Evolutionary conservation across 2,329 filamentous ascomycete species (phyloP).

Genomic region (Microcyclospora tardicrescens): DNA sequence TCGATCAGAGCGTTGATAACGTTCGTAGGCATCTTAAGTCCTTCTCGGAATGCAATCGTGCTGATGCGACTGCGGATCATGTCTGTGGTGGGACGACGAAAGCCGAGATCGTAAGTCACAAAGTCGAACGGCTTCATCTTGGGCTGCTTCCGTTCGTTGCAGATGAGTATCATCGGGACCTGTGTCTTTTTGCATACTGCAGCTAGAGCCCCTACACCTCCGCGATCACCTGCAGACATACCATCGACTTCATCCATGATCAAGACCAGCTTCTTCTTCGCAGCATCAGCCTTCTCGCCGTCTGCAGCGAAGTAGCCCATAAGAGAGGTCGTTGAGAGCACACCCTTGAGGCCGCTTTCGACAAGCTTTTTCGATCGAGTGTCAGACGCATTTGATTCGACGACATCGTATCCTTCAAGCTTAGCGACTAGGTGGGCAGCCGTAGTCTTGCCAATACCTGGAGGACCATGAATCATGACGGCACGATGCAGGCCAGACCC

Average conservation of each 20-base stretch:
- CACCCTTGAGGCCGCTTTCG: conserved; percentile 73
- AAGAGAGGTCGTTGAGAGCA: conserved; percentile 86
- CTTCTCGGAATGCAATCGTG: conserved; percentile 88
- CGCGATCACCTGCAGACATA: conserved; percentile 94
- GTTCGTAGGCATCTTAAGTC: conserved; percentile 65
- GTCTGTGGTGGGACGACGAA: conserved; percentile 78
- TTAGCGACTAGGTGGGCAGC: conserved; percentile 89
- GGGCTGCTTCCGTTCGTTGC: conserved; percentile 80
- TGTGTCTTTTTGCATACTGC: conserved; percentile 92
- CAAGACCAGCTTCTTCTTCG: conserved; percentile 85
- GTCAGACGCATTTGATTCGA: conserved; percentile 94
- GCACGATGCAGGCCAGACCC: conserved; percentile 72
- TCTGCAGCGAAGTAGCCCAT: conserved; percentile 72
- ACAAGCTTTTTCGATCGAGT: conserved; percentile 92
- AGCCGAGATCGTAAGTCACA: conserved; percentile 71
- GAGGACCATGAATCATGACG: conserved; percentile 90
- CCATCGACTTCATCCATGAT: conserved; percentile 99
- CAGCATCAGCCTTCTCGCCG: conserved; percentile 67
- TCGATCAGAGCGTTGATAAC: conserved; percentile 92
- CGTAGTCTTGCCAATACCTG: conserved; percentile 95
- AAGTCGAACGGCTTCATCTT: conserved; percentile 99
- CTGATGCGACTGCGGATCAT: conserved; percentile 85
- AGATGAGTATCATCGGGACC: conserved; percentile 91
- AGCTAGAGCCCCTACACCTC: conserved; percentile 85
- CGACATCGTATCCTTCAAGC: conserved; percentile 80